Base-by-base conservation (phyloP, 2,329 filamentous ascomycete species). In the Graphilbum sp. region DNA sequence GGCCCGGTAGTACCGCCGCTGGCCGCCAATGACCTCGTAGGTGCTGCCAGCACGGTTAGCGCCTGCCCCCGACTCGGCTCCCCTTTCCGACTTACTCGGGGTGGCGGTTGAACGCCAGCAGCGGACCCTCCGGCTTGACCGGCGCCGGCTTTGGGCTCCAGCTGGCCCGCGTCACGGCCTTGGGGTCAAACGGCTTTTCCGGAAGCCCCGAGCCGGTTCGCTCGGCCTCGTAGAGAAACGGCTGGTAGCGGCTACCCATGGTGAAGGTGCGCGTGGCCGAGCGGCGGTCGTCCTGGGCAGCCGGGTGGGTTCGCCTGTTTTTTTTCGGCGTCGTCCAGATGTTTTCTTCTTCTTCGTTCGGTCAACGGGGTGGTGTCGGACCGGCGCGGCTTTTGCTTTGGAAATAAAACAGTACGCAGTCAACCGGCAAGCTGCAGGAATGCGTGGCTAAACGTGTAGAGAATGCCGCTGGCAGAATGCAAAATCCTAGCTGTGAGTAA, bases 91-190 rank as follows among this genome's bases (percentile, higher is more conserved):
- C 75, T 52, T 67, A 85, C 79, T 95, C 86, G 2, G 87, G 86
- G 56, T 94, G 87, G 41, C 72, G 69, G 56, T 92, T 90, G 64
- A 94, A 80, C 42, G 79, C 71, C 45, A 95, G 61, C 45, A 92
- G 61, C 12, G 85, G 86, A 0, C 85, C 86, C 38, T 81, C 66
- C 33, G 67, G 69, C 64, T 80, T 79, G 32, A 72, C 66, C 50
- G 68, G 76, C 20, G 60, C 64, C 31, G 71, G 63, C 38, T 72
- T 71, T 12, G 73, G 69, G 51, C 74, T 63, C 64, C 73, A 82
- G 59, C 81, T 88, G 44, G 83, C 80, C 52, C 85, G 71, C 18
- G 85, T 87, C 35, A 86, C 70, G 42, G 82, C 80, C 56, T 87
- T 92, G 35, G 88, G 87, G 50, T 95, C 86, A 58, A 92, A 93